phyloP scores from a whole-genome alignment of 352 stramenopile species.

The Globisporangium barbulae region DNA sequence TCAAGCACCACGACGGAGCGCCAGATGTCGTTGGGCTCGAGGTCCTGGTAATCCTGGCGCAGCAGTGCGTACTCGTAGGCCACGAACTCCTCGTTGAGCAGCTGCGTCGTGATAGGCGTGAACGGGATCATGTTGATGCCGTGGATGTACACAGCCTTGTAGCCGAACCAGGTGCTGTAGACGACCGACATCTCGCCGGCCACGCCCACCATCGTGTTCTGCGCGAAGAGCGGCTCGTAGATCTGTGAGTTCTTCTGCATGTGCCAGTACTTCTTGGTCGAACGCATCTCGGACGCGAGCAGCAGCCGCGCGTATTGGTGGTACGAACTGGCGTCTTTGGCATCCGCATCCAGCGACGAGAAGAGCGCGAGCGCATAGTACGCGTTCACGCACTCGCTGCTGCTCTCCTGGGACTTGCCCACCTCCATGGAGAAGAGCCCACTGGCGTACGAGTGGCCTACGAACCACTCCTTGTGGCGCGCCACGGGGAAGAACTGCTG shows the following conservation, averaged over 20 bases:
- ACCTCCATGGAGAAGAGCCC: constrained; percentile 93
- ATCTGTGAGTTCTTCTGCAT: constrained; percentile 80
- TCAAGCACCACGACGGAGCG: constrained; percentile 69
- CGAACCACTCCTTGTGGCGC: constrained; percentile 95
- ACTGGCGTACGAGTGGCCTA: constrained; percentile 95
- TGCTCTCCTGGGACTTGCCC: constrained; percentile 96
- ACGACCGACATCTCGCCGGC: constrained; percentile 72
- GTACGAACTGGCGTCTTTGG: constrained; percentile 40
- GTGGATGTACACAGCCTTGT: constrained; percentile 68
- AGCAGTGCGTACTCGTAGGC: constrained; percentile 52
- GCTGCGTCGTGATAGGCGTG: constrained; percentile 61
- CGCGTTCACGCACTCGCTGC: constrained; percentile 93
- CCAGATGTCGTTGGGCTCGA: constrained; percentile 59
- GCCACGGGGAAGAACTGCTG: constrained; percentile 78
- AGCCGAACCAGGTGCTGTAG: constrained; percentile 86
- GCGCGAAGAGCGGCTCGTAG: constrained; percentile 70
- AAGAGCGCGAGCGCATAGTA: constrained; percentile 95
- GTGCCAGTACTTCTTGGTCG: constrained; percentile 96
- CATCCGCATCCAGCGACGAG: constrained; percentile 51
- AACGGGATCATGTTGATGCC: constrained; percentile 85
- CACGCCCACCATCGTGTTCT: constrained; percentile 80
- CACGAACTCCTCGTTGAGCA: constrained; percentile 62
- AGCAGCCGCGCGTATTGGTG: constrained; percentile 89
- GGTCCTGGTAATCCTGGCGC: constrained; percentile 34
- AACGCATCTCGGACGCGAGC: constrained; percentile 91